Evolutionary conservation across 257 asterid species (phyloP).

Genomic region (Penstemon newberryi): DNA sequence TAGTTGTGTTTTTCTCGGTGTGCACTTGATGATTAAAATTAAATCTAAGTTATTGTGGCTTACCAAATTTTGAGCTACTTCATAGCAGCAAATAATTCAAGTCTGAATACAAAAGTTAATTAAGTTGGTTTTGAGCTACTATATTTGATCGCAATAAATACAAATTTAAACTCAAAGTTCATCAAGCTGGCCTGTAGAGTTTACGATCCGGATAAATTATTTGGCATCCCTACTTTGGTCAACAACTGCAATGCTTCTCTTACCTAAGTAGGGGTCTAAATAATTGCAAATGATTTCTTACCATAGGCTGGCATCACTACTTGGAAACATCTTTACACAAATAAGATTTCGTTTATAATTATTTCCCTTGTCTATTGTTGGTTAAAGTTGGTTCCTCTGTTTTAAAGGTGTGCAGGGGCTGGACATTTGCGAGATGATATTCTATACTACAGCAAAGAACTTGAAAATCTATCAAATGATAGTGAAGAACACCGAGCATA

Average conservation of each 20-base stretch:
- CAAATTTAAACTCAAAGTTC: too few species aligned
- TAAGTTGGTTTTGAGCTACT: too few species aligned
- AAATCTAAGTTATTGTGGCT: neutral
- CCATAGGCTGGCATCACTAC: neutral
- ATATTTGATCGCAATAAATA: too few species aligned
- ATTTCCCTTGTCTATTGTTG: neutral
- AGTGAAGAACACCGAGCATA: conserved; percentile 76
- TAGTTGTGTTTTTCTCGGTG: conserved; percentile 8
- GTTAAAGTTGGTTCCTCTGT: conserved; percentile 24
- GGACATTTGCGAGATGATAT: conserved; percentile 93
- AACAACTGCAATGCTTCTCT: too few species aligned
- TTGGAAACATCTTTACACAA: conserved; percentile 6
- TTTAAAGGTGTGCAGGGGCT: conserved; percentile 89
- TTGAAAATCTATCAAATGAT: conserved; percentile 57
- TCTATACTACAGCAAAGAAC: conserved; percentile 61
- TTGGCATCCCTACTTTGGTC: too few species aligned
- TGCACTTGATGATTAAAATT: conserved; percentile 5
- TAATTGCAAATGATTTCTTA: neutral
- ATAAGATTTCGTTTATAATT: neutral
- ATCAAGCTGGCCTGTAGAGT: too few species aligned
- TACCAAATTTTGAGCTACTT: neutral
- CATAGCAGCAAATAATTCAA: too few species aligned
- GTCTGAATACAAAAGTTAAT: too few species aligned
- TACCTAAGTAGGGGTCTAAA: too few species aligned
- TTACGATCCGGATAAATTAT: too few species aligned